phyloP scores from a whole-genome alignment of 2,329 filamentous ascomycete genomes.

The Clarireedia homoeocarpa region DNA sequence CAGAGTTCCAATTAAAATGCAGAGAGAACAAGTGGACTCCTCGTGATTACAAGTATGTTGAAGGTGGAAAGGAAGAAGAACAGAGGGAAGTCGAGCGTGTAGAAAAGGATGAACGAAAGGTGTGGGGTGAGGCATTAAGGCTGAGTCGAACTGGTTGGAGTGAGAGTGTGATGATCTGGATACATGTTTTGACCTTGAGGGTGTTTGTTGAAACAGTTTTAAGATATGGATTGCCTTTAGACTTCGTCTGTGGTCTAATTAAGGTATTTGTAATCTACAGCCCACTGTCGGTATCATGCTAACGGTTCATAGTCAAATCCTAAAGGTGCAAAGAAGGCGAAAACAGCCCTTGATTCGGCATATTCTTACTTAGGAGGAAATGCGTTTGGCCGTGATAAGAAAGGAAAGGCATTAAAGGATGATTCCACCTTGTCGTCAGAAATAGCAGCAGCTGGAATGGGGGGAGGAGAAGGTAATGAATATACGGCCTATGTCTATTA shows the following conservation, averaged over 20 bases:
- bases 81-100: slow-evolving; percentile 77
- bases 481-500: slow-evolving; percentile 98
- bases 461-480: slow-evolving; percentile 65
- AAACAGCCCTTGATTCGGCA: slow-evolving; percentile 67
- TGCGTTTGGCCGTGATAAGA: slow-evolving; percentile 88
- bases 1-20: slow-evolving; percentile 86
- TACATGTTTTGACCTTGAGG: slow-evolving; percentile 81
- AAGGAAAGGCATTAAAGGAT: slow-evolving; percentile 84
- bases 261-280: slow-evolving; percentile 49
- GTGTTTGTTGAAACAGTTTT: slow-evolving; percentile 99
- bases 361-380: slow-evolving; percentile 94
- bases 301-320: slow-evolving; percentile 56
- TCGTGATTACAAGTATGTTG: slow-evolving; percentile 85
- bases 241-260: slow-evolving; percentile 78
- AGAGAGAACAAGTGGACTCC: slow-evolving; percentile 93
- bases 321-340: slow-evolving; percentile 76
- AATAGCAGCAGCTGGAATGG: slow-evolving; percentile 67
- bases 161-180: slow-evolving; percentile 92
- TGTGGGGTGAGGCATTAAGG: slow-evolving; percentile 86
- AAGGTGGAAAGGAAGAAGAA: slow-evolving; percentile 85
- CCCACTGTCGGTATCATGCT: slow-evolving; percentile 8
- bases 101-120: slow-evolving; percentile 76
- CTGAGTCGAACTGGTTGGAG: slow-evolving; percentile 89
- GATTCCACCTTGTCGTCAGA: slow-evolving; percentile 73
- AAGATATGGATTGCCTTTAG: slow-evolving; percentile 83